Evolutionary conservation across 306 rosid genomes (phyloP).

Genomic region (Inga oerstediana): DNA sequence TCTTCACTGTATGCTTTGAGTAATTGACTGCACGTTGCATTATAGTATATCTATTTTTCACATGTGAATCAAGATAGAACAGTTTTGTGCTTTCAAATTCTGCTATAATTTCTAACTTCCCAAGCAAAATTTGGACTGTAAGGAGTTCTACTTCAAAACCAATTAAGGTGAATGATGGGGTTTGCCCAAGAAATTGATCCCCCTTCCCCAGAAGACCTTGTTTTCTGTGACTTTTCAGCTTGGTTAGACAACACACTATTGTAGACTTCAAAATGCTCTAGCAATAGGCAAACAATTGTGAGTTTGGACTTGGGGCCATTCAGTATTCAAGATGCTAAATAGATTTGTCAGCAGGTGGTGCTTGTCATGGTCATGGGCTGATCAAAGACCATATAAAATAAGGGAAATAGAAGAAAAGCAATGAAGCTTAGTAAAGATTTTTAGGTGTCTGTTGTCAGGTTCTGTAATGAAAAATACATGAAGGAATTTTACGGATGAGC

Average conservation of each 20-base stretch:
- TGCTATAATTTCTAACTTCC: background rate
- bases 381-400: background rate
- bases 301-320: background rate
- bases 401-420: background rate
- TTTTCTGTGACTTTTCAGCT: background rate
- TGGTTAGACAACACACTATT: background rate
- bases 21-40: background rate
- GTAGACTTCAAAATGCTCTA: background rate
- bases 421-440: background rate
- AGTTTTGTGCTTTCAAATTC: background rate
- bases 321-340: background rate
- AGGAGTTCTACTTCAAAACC: background rate
- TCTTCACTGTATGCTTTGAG: background rate
- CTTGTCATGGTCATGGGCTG: conserved; percentile 6
- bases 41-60: background rate
- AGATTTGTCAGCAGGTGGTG: background rate
- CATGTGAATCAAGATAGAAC: background rate
- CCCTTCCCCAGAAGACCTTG: background rate
- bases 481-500: background rate
- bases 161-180: background rate
- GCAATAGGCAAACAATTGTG: background rate
- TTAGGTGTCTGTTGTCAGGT: background rate
- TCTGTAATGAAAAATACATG: background rate
- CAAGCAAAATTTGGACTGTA: background rate
- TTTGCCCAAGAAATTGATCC: background rate